These are phyloP conservation scores for Trichosanthes cucumerina DNA, from an alignment of 306 rosid species.

Conservation along the genomic window DNA sequence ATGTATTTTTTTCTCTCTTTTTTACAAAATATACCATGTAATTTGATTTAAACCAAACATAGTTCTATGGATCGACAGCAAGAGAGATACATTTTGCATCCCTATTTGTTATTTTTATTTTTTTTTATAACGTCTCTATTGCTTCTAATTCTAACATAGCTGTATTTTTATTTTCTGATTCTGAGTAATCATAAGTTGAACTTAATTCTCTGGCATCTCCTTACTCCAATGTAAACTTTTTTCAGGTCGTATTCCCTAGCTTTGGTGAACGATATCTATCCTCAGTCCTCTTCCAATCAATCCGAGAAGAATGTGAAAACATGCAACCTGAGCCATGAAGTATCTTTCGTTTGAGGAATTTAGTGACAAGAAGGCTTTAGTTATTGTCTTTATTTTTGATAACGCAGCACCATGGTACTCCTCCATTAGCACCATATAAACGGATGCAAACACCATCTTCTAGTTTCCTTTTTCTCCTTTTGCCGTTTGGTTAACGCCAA, in stretches of 20 bases:
- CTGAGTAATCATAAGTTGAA: not conserved
- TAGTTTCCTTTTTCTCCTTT: not conserved
- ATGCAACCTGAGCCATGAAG: constrained; percentile 85
- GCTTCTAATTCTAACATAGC: not conserved
- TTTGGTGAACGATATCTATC: constrained; percentile 87
- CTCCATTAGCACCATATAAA: not conserved
- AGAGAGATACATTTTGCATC: too few species aligned
- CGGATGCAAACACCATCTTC: not conserved
- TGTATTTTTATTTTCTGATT: not conserved
- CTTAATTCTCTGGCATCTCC: not conserved
- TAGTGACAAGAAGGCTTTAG: not conserved
- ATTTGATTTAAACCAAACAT: not conserved
- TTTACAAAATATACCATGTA: not conserved
- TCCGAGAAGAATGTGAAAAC: constrained; percentile 87
- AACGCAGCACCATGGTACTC: not conserved
- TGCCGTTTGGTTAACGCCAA: not conserved
- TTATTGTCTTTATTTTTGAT: not conserved
- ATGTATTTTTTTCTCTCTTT: too few species aligned
- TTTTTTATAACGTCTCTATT: not conserved
- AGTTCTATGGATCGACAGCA: not conserved
- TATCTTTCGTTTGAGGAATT: not conserved
- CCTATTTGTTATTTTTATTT: not conserved
- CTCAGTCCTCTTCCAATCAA: constrained; percentile 68
- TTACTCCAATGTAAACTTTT: constrained; percentile 6
- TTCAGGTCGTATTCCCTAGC: constrained; percentile 82